Base-by-base conservation (phyloP, 805 yeast species). In the Jamesozyma piceae region DNA sequence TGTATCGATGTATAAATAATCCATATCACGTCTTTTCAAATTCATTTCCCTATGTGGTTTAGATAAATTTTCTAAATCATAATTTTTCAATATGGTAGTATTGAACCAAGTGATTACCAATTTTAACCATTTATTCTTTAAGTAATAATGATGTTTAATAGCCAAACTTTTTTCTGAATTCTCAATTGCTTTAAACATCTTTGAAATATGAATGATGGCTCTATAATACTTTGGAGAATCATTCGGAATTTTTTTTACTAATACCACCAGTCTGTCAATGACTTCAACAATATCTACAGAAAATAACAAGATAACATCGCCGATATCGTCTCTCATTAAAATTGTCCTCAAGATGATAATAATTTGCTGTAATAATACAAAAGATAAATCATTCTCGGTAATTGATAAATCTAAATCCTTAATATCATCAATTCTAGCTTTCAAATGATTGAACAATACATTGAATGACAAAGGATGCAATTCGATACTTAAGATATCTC, bases 401-500 rank as follows among this genome's bases (percentile, higher is more conserved):
- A 42, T 40, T 0, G 59, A 44, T 20, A 62, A 46, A 41, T 54
- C 51, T 10, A 58, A 45, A 4, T 45, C 42, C 26, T 47, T 44
- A 33, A 68, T 62, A 14, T 56, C 58, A 2, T 58, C 61, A 3
- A 73, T 65, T 19, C 65, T 57, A 2, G 56, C 53, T 38, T 60
- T 66, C 32, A 81, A 53, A 43, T 71, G 71, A 5, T 63, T 58
- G 38, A 78, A 67, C 18, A 80, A 64, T 46, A 69, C 52, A 41
- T 68, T 71, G 54, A 73, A 72, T 13, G 78, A 71, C 21, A 68
- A 66, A 11, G 87, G 76, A 62, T 82, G 80, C 37, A 80, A 60
- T 44, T 82, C 89, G 26, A 72, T 64, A 13, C 82, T 76, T 35
- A 87, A 60, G 2, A 85, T 77, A 49, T 85, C 95, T 46, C 80